Conservation (phyloP, 2,329 filamentous ascomycete species). For the Sporothrix pseudoabietina region DNA sequence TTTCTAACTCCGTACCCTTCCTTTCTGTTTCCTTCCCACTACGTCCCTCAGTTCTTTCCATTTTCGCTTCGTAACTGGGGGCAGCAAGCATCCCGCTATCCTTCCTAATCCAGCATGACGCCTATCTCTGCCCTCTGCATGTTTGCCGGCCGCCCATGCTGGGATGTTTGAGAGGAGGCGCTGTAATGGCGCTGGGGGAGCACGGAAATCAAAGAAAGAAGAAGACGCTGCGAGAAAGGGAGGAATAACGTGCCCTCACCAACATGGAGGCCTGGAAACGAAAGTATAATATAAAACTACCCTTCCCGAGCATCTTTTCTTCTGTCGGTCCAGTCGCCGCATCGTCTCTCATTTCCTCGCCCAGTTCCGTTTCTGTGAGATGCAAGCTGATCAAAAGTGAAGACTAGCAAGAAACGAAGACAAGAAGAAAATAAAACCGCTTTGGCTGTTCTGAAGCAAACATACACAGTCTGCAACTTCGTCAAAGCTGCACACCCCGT, state of each 20-base stretch:
- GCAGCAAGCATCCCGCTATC: not conserved
- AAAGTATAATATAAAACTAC: not conserved
- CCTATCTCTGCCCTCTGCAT: not conserved
- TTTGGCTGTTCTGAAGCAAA: not conserved
- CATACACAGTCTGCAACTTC: not conserved
- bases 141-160: not conserved
- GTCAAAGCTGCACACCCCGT: not conserved
- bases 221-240: not conserved
- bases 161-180: conserved; percentile 2
- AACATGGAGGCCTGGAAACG: not conserved
- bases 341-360: not conserved
- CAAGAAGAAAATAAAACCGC: not conserved
- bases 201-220: not conserved
- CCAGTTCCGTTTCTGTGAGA: not conserved
- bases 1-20: not conserved
- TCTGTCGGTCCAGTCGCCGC: not conserved
- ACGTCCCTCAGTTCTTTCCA: not conserved
- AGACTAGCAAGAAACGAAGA: not conserved
- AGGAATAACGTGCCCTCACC: not conserved
- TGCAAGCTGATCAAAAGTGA: not conserved
- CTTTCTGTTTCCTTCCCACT: not conserved
- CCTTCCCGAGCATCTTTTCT: not conserved
- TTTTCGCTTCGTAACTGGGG: not conserved
- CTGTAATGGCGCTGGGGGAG: conserved; percentile 9
- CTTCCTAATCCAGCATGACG: conserved; percentile 4